Conservation (phyloP, 768 basidiomycete species). For the Boletus huronensis region DNA sequence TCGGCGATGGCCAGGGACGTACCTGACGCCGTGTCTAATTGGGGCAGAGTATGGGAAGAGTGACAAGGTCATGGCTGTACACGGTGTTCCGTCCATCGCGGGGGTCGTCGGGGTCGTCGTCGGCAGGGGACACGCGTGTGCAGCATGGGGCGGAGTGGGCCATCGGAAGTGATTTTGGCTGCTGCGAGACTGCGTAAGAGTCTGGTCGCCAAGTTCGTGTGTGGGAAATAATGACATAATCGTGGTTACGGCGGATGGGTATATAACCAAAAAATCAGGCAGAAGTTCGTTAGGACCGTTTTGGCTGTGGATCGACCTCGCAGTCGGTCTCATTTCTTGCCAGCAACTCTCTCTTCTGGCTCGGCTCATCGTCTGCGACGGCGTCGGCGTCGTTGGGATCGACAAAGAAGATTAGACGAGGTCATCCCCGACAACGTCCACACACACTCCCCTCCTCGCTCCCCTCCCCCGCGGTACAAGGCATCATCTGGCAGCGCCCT, state of each 20-base stretch:
- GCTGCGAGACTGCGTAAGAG: conserved; percentile 9
- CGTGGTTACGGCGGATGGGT: not conserved
- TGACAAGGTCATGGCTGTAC: conserved; percentile 2
- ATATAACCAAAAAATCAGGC: conserved; percentile 27
- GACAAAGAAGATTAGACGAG: conserved; percentile 28
- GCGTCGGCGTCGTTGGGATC: conserved; percentile 42
- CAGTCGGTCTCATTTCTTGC: conserved; percentile 44
- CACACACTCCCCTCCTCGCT: conserved; percentile 2
- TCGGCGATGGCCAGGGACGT: conserved; percentile 22
- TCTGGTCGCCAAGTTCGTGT: not conserved
- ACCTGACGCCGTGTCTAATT: conserved; percentile 19
- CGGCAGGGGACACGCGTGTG: conserved; percentile 14
- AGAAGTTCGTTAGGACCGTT: conserved; percentile 24
- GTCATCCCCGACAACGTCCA: conserved; percentile 28
- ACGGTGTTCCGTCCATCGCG: not conserved
- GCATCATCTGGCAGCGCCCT: conserved; percentile 11
- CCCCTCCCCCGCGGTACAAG: conserved; percentile 18
- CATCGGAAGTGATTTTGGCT: not conserved
- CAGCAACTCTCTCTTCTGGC: conserved; percentile 30
- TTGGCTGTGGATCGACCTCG: conserved; percentile 45
- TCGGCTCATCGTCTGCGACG: conserved; percentile 39
- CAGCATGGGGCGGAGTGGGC: not conserved
- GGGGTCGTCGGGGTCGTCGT: not conserved
- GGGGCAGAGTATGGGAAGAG: conserved; percentile 9
- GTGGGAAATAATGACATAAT: conserved; percentile 32